phyloP scores from a whole-genome alignment of 2,329 filamentous ascomycete genomes.

The Aspergillus caelatus region DNA sequence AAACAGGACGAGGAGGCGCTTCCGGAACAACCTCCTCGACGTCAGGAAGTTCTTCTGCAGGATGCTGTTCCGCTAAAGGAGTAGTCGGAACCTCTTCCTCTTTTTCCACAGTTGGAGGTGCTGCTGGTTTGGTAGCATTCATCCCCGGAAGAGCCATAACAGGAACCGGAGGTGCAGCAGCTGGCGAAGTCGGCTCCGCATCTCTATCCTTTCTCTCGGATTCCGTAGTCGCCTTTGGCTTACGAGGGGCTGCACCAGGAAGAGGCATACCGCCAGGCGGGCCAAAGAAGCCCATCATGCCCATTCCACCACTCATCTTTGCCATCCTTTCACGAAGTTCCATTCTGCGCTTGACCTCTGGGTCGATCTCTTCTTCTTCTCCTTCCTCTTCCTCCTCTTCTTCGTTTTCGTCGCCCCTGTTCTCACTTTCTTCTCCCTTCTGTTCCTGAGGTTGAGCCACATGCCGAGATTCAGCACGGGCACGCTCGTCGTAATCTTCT shows the following conservation, averaged over 20 bases:
- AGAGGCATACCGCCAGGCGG: conserved; percentile 63
- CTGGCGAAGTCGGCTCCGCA: conserved; percentile 33
- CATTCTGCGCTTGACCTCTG: conserved; percentile 80
- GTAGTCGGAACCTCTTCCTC: conserved; percentile 52
- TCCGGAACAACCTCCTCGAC: conserved; percentile 53
- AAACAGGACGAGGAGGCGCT: conserved; percentile 34
- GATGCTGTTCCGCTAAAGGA: conserved; percentile 45
- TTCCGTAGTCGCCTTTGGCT: conserved; percentile 50
- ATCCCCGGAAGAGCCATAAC: conserved; percentile 72
- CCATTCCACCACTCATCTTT: conserved; percentile 97
- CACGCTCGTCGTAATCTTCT: conserved; percentile 71
- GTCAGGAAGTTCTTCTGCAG: conserved; percentile 55
- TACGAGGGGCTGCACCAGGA: conserved; percentile 43
- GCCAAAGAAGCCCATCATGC: conserved; percentile 92
- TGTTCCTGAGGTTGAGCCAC: conserved; percentile 10
- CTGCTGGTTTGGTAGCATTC: conserved; percentile 53
- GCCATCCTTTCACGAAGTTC: conserved; percentile 95
- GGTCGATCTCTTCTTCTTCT: conserved; percentile 83
- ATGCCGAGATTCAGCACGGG: conserved; percentile 21
- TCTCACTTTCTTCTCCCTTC: conserved; percentile 22
- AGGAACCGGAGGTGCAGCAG: conserved; percentile 49
- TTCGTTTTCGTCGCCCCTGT: conserved; percentile 50
- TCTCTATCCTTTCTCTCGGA: conserved; percentile 37
- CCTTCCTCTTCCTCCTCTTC: conserved; percentile 64
- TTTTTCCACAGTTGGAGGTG: conserved; percentile 51